Percentiles rank a stretch among this genome's conserved stretches.
Conservation (phyloP, 2,329 filamentous ascomycete genomes). For the Cadophora luteo-olivacea region DNA sequence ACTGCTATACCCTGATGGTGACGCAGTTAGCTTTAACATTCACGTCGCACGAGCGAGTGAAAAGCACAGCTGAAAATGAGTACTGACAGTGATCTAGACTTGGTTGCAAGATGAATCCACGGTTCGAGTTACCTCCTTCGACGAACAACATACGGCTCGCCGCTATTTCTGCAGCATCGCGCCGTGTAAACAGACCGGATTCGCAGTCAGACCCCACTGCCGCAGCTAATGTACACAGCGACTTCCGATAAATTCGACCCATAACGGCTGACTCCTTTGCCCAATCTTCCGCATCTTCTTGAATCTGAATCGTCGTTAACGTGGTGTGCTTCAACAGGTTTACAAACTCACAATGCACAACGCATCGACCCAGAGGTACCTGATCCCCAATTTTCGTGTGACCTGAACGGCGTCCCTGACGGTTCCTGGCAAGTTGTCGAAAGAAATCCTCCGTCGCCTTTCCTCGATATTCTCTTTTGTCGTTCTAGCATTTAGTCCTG, state of each 20-base stretch:
- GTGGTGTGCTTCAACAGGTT: not conserved
- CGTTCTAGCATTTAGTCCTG: slow-evolving; percentile 4
- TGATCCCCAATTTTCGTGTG: not conserved
- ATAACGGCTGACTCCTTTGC: not conserved
- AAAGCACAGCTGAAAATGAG: not conserved
- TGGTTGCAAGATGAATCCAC: not conserved
- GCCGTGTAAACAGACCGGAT: not conserved
- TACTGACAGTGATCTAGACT: not conserved
- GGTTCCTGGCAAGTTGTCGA: not conserved
- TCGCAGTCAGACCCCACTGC: not conserved
- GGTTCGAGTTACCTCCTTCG: not conserved
- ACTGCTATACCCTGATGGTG: not conserved
- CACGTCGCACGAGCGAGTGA: not conserved
- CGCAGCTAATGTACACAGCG: not conserved
- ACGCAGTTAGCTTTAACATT: not conserved
- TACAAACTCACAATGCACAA: slow-evolving; percentile 4
- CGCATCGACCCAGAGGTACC: slow-evolving; percentile 6
- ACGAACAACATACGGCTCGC: not conserved
- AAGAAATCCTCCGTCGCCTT: not conserved
- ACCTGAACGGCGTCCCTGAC: not conserved
- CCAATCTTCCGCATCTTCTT: slow-evolving; percentile 4
- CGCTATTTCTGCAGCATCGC: not conserved
- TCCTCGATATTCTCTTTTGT: slow-evolving; percentile 4
- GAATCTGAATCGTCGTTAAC: not conserved
- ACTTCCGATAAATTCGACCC: not conserved